phyloP scores from a whole-genome alignment of 306 rosid genomes.

The Aeschynomene evenia region DNA sequence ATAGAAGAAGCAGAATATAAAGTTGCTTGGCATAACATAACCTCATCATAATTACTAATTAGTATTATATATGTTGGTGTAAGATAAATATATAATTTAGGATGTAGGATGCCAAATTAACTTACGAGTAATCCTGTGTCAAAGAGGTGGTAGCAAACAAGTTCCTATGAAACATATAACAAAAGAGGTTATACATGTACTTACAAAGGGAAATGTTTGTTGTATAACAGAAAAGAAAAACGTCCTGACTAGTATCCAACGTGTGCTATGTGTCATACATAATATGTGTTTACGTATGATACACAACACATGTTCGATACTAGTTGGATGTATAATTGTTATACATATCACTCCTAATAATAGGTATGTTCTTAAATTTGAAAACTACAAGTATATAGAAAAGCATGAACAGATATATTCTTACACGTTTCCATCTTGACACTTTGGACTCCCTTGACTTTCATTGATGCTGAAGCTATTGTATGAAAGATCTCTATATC shows the following conservation, averaged over 20 bases:
- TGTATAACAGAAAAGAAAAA: no score
- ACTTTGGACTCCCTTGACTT: neutral
- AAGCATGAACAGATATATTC: conserved; percentile 23
- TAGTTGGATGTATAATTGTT: no score
- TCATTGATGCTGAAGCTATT: conserved; percentile 39
- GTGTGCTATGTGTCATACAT: no score
- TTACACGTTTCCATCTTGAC: conserved; percentile 41
- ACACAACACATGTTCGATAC: no score
- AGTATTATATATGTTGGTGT: neutral
- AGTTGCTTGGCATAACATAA: conserved; percentile 30
- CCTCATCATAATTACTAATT: neutral
- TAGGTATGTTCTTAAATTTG: neutral
- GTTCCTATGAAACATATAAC: conserved; percentile 31
- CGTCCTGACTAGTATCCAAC: no score
- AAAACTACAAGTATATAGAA: neutral
- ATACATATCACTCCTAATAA: no score
- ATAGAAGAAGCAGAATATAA: conserved; percentile 7
- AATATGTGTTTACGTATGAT: no score
- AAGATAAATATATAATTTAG: neutral
- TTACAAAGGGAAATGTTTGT: no score
- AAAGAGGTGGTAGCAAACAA: conserved; percentile 38
- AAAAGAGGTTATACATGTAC: neutral
- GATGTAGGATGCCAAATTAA: neutral
- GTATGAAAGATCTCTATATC: conserved; percentile 55
- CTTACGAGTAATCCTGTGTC: conserved; percentile 35